Conservation (phyloP, 116 monocot genomes). For the Zostera marina region DNA sequence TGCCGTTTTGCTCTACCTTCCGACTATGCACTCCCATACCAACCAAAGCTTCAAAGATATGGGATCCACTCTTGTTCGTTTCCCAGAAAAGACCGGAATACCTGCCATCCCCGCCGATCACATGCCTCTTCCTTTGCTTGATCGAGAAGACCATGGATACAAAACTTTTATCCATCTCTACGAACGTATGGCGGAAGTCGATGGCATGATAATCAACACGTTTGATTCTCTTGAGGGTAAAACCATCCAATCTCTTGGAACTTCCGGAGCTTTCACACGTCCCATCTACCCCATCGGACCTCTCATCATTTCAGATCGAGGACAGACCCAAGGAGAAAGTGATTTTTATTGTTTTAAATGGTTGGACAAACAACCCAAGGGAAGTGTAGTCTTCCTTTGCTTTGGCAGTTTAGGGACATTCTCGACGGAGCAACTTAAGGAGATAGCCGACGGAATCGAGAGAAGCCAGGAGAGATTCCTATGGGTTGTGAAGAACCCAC, state of each 20-base stretch:
- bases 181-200: neutral
- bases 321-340: neutral
- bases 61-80: constrained; percentile 9
- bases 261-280: neutral
- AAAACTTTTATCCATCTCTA: neutral
- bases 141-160: constrained; percentile 22
- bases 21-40: constrained; percentile 7
- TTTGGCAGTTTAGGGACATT: constrained; percentile 53
- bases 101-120: constrained; percentile 25
- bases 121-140: constrained; percentile 16
- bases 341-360: constrained; percentile 23
- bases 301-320: constrained; percentile 5
- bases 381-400: constrained; percentile 50
- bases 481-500: constrained; percentile 26
- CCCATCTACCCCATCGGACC: constrained; percentile 28
- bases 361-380: constrained; percentile 38
- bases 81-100: constrained; percentile 26
- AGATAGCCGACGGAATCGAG: constrained; percentile 43
- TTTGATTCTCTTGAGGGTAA: constrained; percentile 23
- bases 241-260: constrained; percentile 2
- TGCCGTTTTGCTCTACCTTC: constrained; percentile 15
- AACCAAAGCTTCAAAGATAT: constrained; percentile 21
- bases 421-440: constrained; percentile 26
- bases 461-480: constrained; percentile 40
- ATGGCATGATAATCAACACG: constrained; percentile 34